Evolutionary conservation across 805 yeast species (phyloP).

Genomic region (Yamadazyma scolyti): DNA sequence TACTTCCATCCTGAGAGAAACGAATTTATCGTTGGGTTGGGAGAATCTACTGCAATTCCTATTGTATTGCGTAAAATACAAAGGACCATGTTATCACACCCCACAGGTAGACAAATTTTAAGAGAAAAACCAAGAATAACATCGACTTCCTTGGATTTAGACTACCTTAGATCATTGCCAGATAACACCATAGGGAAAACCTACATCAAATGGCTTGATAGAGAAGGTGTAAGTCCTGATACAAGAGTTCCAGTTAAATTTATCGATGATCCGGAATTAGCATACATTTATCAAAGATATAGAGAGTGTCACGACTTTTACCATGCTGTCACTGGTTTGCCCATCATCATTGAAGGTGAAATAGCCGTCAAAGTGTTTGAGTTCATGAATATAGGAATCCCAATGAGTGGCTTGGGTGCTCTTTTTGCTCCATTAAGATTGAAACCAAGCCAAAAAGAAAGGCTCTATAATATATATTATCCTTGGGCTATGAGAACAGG

Average conservation of each 20-base stretch:
- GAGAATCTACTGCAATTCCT: conserved; percentile 85
- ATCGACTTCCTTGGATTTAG: conserved; percentile 62
- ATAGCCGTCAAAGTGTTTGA: conserved; percentile 90
- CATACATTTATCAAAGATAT: conserved; percentile 89
- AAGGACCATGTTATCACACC: conserved; percentile 69
- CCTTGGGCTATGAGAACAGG: conserved; percentile 88
- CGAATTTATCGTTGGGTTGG: conserved; percentile 73
- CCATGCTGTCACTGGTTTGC: conserved; percentile 87
- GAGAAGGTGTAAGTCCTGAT: conserved; percentile 91
- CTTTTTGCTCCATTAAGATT: conserved; percentile 83
- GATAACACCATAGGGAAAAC: conserved; percentile 70
- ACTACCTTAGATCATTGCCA: conserved; percentile 56
- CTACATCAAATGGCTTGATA: conserved; percentile 77
- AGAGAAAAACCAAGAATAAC: conserved; percentile 83
- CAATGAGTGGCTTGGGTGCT: conserved; percentile 94
- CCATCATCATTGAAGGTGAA: conserved; percentile 94
- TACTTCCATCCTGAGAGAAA: conserved; percentile 73
- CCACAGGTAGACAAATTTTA: conserved; percentile 72
- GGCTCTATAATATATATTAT: conserved; percentile 66
- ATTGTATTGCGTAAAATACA: conserved; percentile 61
- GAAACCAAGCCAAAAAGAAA: conserved; percentile 54
- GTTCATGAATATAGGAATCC: conserved; percentile 86
- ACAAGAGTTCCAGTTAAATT: conserved; percentile 85
- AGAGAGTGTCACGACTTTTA: conserved; percentile 97
- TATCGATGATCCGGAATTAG: conserved; percentile 86